Base-by-base conservation (phyloP, 176 grass and related monocot species). In the Paspalum vaginatum region DNA sequence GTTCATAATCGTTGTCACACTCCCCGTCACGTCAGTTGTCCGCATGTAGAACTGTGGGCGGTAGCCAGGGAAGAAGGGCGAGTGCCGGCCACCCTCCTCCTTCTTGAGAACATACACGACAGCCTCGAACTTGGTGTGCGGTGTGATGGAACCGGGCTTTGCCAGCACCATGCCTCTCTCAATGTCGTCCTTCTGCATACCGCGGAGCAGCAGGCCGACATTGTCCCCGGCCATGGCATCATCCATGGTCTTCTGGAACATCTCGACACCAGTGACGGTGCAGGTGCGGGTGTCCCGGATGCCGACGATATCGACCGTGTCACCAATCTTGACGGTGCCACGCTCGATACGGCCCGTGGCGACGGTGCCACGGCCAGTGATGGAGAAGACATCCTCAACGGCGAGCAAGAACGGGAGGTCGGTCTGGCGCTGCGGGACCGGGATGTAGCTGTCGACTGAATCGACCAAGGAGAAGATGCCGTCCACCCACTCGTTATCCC, bases 151-250 rank as follows among this genome's bases (percentile, higher is more conserved):
- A 41, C 87, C 85, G 0, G 87, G 86, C 80, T 94, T 93, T 3
- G 94, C 69, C 7, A 94, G 79, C 61, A 97, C 94, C 94, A 97
- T 97, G 16, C 94, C 94, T 56, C 94, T 84, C 80, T 94, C 89
- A 17, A 97, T 89, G 78, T 97, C 94, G 0, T 74, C 87, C 87
- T 97, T 97, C 74, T 89, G 87, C 41, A 94, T 89, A 68, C 94
- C 94, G 63, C 94, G 86, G 66, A 97, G 91, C 8, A 97, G 82
- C 1, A 97, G 65, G 0, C 91, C 89, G 0, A 97, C 94, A 84
- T 97, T 97, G 82, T 97, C 94, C 5, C 94, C 91, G 1, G 91
- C 94, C 80, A 97, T 91, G 70, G 94, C 94, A 44, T 97, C 94
- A 26, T 94, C 91, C 74, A 97, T 86, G 20, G 88, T 97, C 82